phyloP scores from a whole-genome alignment of 257 asterid species.

The Mentha longifolia region DNA sequence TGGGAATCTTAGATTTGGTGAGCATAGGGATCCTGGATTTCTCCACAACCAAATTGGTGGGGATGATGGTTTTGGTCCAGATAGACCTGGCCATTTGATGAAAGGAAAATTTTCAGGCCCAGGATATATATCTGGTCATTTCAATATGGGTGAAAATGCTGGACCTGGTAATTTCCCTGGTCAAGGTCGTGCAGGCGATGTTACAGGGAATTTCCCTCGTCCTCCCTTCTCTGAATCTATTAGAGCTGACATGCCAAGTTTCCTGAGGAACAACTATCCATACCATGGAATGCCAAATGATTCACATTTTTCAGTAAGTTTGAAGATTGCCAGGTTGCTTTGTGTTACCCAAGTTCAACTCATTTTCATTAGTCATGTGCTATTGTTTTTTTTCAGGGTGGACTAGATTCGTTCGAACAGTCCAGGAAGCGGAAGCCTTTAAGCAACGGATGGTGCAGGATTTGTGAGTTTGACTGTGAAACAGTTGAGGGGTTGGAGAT shows the following conservation, averaged over 20 bases:
- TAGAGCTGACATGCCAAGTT: conserved; percentile 47
- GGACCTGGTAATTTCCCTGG: conserved; percentile 63
- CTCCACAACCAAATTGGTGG: conserved; percentile 49
- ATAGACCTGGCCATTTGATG: conserved; percentile 49
- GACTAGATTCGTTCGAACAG: conserved; percentile 54
- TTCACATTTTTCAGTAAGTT: conserved; percentile 57
- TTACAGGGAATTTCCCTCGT: conserved; percentile 51
- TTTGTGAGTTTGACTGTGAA: conserved; percentile 84
- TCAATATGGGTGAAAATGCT: conserved; percentile 48
- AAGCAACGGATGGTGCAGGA: conserved; percentile 87
- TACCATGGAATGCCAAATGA: conserved; percentile 55
- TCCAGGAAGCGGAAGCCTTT: conserved; percentile 69
- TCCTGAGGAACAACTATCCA: conserved; percentile 62
- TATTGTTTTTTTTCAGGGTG: conserved; percentile 55
- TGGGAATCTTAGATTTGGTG: conserved; percentile 56
- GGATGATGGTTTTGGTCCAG: conserved; percentile 56
- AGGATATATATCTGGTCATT: conserved; percentile 51
- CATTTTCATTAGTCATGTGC: background rate
- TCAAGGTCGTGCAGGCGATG: conserved; percentile 51
- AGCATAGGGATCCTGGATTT: conserved; percentile 52
- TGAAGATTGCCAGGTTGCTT: conserved; percentile 10
- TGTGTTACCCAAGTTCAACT: background rate
- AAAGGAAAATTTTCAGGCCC: conserved; percentile 58
- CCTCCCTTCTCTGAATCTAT: conserved; percentile 53
- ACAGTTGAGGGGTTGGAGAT: conserved; percentile 79